phyloP scores from a whole-genome alignment of 2,329 filamentous ascomycete species.

The Fusarium armeniacum region DNA sequence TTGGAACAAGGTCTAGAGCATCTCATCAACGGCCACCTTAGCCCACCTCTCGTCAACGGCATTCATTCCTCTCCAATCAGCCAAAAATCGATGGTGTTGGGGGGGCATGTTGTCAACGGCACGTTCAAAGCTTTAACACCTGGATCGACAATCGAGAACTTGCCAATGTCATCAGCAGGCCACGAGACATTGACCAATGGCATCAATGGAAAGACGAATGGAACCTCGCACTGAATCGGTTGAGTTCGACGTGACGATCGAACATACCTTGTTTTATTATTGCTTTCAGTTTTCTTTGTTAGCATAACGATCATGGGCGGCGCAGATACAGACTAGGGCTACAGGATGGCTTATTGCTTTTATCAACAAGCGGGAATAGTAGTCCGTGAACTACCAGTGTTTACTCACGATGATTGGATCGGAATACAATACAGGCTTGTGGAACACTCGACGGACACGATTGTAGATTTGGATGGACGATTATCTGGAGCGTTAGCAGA shows the following conservation, averaged over 20 bases:
- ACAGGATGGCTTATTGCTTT: conserved; percentile 42
- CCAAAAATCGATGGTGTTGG: conserved; percentile 50
- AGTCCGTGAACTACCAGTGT: conserved; percentile 16
- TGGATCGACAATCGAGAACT: conserved; percentile 39
- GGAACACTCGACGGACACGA: conserved; percentile 25
- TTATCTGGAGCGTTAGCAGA: conserved; percentile 31
- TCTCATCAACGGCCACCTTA: conserved; percentile 63
- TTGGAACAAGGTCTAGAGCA: conserved; percentile 70
- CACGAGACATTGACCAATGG: conserved; percentile 52
- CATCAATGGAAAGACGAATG: conserved; percentile 47
- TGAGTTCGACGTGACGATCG: conserved; percentile 18
- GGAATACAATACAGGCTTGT: conserved; percentile 38
- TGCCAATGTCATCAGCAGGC: conserved; percentile 20
- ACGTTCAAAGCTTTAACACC: conserved; percentile 43
- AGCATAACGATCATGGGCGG: conserved; percentile 49
- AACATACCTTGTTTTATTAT: conserved; percentile 41
- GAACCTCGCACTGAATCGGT: conserved; percentile 28
- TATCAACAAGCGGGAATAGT: conserved; percentile 37
- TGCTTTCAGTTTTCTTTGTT: conserved; percentile 48
- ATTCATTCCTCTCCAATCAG: conserved; percentile 63
- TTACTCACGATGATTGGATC: conserved; percentile 40
- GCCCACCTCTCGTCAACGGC: conserved; percentile 62
- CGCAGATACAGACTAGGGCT: conserved; percentile 43
- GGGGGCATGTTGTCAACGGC: conserved; percentile 52
- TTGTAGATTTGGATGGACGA: conserved; percentile 43